phyloP scores from a whole-genome alignment of 2,329 filamentous ascomycete species.

The Aspergillus quadricinctus region DNA sequence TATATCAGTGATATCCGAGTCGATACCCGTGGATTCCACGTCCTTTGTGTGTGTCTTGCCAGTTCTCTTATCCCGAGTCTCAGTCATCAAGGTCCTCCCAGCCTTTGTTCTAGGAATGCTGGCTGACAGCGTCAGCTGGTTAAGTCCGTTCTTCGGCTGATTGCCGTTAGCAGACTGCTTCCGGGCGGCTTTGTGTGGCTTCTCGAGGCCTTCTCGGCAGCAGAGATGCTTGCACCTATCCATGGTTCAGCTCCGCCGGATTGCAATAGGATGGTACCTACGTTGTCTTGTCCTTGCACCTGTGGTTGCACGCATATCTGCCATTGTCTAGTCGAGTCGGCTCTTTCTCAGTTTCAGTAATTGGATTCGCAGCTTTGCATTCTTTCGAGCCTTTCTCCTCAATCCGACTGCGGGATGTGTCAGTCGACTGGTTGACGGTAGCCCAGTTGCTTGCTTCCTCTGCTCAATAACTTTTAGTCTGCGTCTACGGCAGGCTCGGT shows the following conservation, averaged over 20 bases:
- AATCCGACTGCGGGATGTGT: neutral
- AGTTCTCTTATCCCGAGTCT: neutral
- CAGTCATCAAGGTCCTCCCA: conserved; percentile 9
- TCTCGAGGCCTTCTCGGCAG: conserved; percentile 67
- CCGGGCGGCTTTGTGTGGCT: conserved; percentile 48
- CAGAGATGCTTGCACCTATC: conserved; percentile 65
- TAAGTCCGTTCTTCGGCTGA: conserved; percentile 23
- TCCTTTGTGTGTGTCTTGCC: neutral
- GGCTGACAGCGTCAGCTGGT: conserved; percentile 26
- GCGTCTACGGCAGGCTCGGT: neutral
- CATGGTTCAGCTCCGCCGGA: conserved; percentile 16
- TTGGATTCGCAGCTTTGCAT: conserved; percentile 4
- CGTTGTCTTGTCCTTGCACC: conserved; percentile 57
- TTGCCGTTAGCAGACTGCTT: conserved; percentile 12
- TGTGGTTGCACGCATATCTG: conserved; percentile 70
- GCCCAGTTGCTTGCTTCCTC: conserved; percentile 20
- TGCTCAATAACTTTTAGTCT: neutral
- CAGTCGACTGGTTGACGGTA: conserved; percentile 7
- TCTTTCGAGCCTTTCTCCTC: neutral
- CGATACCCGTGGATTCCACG: neutral
- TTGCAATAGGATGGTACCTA: conserved; percentile 22
- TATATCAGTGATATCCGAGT: neutral
- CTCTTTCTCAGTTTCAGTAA: conserved; percentile 20
- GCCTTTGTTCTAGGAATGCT: conserved; percentile 20
- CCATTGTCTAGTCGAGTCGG: conserved; percentile 61